Percentiles rank a stretch among this genome's conserved stretches.
These are phyloP conservation scores for Macrophomina phaseolina DNA, from an alignment of 2,329 filamentous ascomycete species.

Conservation along the genomic window DNA sequence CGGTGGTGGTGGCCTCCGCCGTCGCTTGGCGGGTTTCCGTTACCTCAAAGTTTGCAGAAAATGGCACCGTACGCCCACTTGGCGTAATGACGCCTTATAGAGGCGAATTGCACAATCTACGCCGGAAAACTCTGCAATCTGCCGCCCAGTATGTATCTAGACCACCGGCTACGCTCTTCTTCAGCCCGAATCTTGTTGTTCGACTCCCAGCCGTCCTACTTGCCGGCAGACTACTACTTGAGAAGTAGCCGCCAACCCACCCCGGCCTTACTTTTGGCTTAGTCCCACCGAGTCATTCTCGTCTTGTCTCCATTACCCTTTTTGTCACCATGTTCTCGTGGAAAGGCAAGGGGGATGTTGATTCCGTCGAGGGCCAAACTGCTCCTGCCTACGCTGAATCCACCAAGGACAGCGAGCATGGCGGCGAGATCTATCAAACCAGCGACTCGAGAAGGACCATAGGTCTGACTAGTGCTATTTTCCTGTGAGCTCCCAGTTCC, in stretches of 20 bases:
- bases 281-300: slow-evolving; percentile 7
- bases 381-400: slow-evolving; percentile 16
- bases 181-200: slow-evolving; percentile 6
- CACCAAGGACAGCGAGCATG: slow-evolving; percentile 21
- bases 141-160: slow-evolving; percentile 26
- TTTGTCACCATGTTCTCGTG: slow-evolving; percentile 22
- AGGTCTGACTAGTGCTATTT: slow-evolving; percentile 26
- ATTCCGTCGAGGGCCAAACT: slow-evolving; percentile 1
- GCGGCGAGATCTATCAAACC: slow-evolving; percentile 27
- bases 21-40: slow-evolving; percentile 18
- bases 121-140: slow-evolving; percentile 22
- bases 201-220: neutral
- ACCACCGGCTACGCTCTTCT: slow-evolving; percentile 11
- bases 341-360: slow-evolving; percentile 19
- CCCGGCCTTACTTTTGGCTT: slow-evolving; percentile 1
- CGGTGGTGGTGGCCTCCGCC: neutral
- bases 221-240: slow-evolving; percentile 4
- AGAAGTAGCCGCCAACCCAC: neutral
- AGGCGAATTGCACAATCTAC: slow-evolving; percentile 26
- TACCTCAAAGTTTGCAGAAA: slow-evolving; percentile 27
- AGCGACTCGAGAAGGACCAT: slow-evolving; percentile 27
- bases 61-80: slow-evolving; percentile 19
- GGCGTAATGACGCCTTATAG: slow-evolving; percentile 26
- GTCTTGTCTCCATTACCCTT: neutral
- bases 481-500: slow-evolving; percentile 22